Evolutionary conservation across 257 asterid genomes (phyloP), one percentile per base, ranked within the genome.

Genomic region (Solanum neorickii): DNA sequence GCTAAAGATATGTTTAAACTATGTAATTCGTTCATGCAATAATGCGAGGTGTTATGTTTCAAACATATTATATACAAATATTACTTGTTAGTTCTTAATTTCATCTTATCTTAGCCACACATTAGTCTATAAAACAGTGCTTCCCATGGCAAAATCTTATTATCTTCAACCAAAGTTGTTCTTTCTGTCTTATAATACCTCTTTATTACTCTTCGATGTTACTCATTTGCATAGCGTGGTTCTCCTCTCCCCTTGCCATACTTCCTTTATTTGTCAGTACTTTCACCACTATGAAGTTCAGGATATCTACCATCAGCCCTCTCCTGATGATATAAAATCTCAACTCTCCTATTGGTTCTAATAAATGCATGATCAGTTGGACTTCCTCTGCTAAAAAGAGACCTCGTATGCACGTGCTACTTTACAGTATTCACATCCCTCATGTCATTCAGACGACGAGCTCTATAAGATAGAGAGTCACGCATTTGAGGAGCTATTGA

Each of bases 261-360:
- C 91, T 93, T 96, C 85, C 97, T 93, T 89, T 97, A 90, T 86
- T 94, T 95, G 78, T 93, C 98, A 76, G 88, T 89, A 74, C 88
- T 89, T 65, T 91, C 94, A 82, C 92, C 94, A 56, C 89, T 88
- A 35, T 89, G 92, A 80, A 23, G 69, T n/a, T 60, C 69, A 60
- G 69, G 29, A 23, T 12, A 60, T 60, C 69, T 2, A 60, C 0
- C 69, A 4, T 88, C 93, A 65, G 88, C 89, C 90, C 93, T 90
- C 90, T 93, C 96, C 73, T 95, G 91, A 73, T 94, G 88, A 85
- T 93, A 94, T 41, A 94, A 80, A n/a, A 72, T 89, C 35, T 93
- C 94, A 15, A 83, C 83, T 91, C 98, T 91, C 91, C 96, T 88
- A 86, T 46, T 74, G 87, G 25, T 90, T 88, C 97, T 88, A 37